Evolutionary conservation across 2,329 filamentous ascomycete genomes (phyloP).

Genomic region (Xylaria sp.): DNA sequence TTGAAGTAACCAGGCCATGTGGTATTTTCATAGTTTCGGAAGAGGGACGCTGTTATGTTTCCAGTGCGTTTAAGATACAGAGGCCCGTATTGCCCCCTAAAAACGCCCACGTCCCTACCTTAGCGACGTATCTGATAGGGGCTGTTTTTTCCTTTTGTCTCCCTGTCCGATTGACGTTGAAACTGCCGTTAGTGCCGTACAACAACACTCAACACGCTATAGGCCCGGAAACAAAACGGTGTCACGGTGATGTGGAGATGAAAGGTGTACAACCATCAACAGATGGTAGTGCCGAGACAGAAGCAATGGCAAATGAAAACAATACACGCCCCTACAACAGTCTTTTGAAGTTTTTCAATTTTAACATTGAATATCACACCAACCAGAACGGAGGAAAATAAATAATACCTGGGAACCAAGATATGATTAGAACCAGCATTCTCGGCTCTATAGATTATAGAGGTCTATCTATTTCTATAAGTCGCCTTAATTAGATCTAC

Average conservation of each 20-base stretch:
- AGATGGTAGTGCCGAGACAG: conserved; percentile 21
- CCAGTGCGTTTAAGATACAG: conserved; percentile 13
- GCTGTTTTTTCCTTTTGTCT: conserved; percentile 19
- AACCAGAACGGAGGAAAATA: neutral
- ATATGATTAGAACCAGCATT: neutral
- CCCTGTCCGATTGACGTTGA: conserved; percentile 31
- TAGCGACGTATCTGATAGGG: conserved; percentile 39
- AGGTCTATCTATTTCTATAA: neutral
- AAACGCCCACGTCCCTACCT: conserved; percentile 8
- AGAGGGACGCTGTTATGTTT: conserved; percentile 35
- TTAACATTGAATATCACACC: neutral
- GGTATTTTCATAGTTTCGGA: conserved; percentile 42
- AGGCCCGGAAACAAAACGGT: conserved; percentile 40
- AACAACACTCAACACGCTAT: conserved; percentile 35
- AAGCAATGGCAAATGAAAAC: neutral
- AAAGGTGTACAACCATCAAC: conserved; percentile 29
- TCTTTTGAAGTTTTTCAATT: neutral
- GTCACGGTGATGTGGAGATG: conserved; percentile 40
- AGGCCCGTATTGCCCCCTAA: conserved; percentile 10
- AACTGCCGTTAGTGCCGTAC: conserved; percentile 39
- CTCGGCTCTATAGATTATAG: neutral
- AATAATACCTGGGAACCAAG: neutral
- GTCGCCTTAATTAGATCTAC: neutral
- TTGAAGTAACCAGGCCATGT: conserved; percentile 49
- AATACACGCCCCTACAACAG: neutral